Base-by-base conservation (phyloP, 371 early-diverging fungal genomes). In the Rhizopus sp. region DNA sequence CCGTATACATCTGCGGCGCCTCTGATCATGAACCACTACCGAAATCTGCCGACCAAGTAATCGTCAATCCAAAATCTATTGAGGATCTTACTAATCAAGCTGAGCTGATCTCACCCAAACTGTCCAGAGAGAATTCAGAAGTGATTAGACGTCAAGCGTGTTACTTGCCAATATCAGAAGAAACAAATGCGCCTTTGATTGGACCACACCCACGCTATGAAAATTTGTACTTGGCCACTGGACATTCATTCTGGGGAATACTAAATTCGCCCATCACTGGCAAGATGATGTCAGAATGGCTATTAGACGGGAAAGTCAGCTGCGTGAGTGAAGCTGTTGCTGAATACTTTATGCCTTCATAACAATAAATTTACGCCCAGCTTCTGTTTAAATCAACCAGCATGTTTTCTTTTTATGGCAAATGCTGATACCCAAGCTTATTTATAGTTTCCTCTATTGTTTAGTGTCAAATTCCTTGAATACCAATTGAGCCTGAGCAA, bases 241-340 rank as follows among this genome's bases (percentile, higher is more conserved):
- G 89, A 2, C 90, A 90, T 59, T 75, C 78, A 3, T 84, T 82
- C 57, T 90, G 90, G 90, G 90, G 90, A 31, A 90, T 90, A 31
- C 70, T 88, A 35, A 83, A 86, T 55, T 80, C 84, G 0, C 86
- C 90, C 10, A 82, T 80, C 3, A 88, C 90, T 4, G 90, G 90
- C 1, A 61, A 80, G 30, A 81, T 83, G 34, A 66, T 90, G 4
- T 77, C 88, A 6, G 88, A 90, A 60, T 68, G 88, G 40, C 49
- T 89, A 33, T 34, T 85, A 47, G 66, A 77, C 44, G 83, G 76
- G 31, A 16, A 51, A 34, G 51, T 51, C n/a, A 38, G 38, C 13
- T 51, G 51, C 12, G 4, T 51, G 4, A 13, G 15, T 16, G 13
- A 42, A 17, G 44, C 10, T 7, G 44, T 42, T 7, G 44, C 15